A percentile compares a stretch with the other conserved stretches of the same genome.
phyloP scores from a whole-genome alignment of 345 rosid genomes.

The Eucalyptus viminalis region DNA sequence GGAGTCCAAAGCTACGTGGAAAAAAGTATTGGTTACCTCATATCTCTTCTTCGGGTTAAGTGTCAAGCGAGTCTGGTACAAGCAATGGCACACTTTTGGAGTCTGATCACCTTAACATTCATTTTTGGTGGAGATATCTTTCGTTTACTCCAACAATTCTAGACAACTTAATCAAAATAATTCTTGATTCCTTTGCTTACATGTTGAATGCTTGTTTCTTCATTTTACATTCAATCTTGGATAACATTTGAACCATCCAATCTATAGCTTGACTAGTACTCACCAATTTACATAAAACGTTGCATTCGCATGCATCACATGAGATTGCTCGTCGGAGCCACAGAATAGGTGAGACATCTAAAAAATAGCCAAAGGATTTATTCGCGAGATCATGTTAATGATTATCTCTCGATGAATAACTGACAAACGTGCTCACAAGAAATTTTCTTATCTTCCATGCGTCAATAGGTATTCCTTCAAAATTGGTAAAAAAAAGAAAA shows the following conservation, averaged over 20 bases:
- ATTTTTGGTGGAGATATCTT: neutral
- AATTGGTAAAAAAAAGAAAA: rapidly evolving
- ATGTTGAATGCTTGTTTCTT: neutral
- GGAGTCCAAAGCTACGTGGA: no score
- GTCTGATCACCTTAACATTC: no score
- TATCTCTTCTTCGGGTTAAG: no score
- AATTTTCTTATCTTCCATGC: neutral
- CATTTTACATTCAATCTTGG: no score
- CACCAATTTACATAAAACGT: neutral
- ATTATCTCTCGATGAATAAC: neutral
- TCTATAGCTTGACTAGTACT: neutral
- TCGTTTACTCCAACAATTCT: neutral
- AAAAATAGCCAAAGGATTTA: neutral
- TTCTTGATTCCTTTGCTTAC: neutral
- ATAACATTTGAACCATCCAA: no score
- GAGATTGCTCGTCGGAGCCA: neutral
- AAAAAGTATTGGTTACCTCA: no score
- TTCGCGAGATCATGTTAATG: neutral
- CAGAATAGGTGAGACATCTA: neutral
- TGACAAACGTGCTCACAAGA: neutral
- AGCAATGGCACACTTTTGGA: no score
- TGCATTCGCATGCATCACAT: neutral
- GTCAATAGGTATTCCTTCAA: neutral
- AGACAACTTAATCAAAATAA: neutral
- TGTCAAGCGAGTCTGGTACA: no score